Evolutionary conservation across 495 filamentous ascomycete genomes (phyloP).

Genomic region (Cetradonia linearis): DNA sequence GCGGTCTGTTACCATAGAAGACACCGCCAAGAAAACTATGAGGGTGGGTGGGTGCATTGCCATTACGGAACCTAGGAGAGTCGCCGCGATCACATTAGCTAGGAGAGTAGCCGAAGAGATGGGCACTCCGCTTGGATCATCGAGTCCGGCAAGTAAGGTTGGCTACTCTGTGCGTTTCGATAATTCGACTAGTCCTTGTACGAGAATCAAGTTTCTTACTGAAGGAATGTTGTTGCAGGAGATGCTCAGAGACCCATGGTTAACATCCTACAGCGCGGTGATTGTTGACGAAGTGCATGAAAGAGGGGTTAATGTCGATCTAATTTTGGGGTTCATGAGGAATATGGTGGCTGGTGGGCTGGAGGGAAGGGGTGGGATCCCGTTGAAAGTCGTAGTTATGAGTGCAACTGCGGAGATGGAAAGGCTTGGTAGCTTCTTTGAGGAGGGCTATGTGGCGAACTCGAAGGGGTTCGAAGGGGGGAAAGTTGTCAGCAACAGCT

Average conservation of each 20-base stretch:
- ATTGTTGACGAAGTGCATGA: conserved; percentile 98
- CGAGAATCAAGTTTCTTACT: conserved; percentile 84
- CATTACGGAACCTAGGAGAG: conserved; percentile 86
- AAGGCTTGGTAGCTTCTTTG: conserved; percentile 65
- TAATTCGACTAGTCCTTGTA: conserved; percentile 60
- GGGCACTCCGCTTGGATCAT: conserved; percentile 65
- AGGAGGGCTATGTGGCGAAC: conserved; percentile 29
- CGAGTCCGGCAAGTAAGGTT: conserved; percentile 59
- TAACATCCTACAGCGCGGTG: conserved; percentile 77
- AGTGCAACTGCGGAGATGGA: conserved; percentile 90
- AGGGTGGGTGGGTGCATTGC: conserved; percentile 78
- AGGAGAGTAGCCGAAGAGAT: conserved; percentile 81
- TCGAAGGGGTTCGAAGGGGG: not conserved
- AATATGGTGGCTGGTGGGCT: conserved; percentile 50
- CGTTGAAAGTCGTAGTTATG: conserved; percentile 89
- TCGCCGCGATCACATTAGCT: conserved; percentile 90
- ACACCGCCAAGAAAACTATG: conserved; percentile 42
- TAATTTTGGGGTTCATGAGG: conserved; percentile 78
- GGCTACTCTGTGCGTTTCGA: conserved; percentile 95
- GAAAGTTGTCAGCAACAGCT: not conserved
- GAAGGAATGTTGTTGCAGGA: conserved; percentile 97
- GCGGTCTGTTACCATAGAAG: conserved; percentile 35
- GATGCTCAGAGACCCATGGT: conserved; percentile 72
- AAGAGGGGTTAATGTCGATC: conserved; percentile 89
- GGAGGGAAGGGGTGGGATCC: conserved; percentile 54